Evolutionary conservation across 2,329 filamentous ascomycete genomes (phyloP), one percentile per base, ranked within the genome.

Genomic region (Sporothrix variecibatus): DNA sequence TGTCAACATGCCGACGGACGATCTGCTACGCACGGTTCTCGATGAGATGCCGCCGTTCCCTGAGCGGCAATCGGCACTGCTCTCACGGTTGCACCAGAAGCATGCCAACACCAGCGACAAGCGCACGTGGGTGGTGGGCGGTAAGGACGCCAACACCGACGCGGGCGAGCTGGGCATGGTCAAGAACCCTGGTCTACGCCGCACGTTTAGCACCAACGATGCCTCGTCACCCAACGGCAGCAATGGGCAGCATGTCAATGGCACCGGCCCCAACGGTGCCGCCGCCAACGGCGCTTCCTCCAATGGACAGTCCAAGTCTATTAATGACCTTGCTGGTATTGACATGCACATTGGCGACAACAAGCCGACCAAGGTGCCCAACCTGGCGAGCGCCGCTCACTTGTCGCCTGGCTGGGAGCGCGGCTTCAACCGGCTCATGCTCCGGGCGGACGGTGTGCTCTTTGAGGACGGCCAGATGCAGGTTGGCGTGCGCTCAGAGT

Each of bases 1-100:
- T 76, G 94, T 94, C 23, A 95, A 89, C 46, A 87, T 97, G 81
- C 93, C 94, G 0, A 94, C 94, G 0, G 96, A 99, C 79, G 95
- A 98, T 77, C 88, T 99, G 7, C 86, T 99, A 15, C 90, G 96
- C 71, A 98, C 96, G 0, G 91, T 99, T 6, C 97, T 95, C 82
- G 96, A 99, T 78, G 96, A 99, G 82, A 99, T 99, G 97, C 96
- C 96, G 2, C 95, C 96, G 0, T 99, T 98, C 84, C 97, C 96
- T 0, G 95, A 99, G 82, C 88, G 97, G 75, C 92, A 97, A 74
- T 98, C 96, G 5, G 95, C 96, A 1, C 86, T 99, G 38, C 86
- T 99, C 12, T 98, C 95, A 53, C 89, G 96, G 74, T 87, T 99
- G 69, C 95, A 99, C 83, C 94, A 97, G 83, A 98, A 97, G 84